phyloP scores from a whole-genome alignment of 768 basidiomycete genomes.

The Podaxis rugospora region DNA sequence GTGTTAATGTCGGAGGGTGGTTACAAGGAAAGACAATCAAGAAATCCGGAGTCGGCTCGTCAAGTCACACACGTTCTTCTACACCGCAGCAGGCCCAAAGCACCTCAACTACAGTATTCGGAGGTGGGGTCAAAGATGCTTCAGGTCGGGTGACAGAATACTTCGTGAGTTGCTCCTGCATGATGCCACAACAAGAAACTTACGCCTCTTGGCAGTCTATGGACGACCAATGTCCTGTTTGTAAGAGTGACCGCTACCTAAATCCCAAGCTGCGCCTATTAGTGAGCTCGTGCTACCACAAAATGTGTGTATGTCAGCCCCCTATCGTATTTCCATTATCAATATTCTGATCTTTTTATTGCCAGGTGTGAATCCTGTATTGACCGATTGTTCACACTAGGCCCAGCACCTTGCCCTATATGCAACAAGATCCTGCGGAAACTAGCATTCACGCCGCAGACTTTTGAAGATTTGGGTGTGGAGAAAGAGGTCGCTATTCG shows the following conservation, averaged over 20 bases:
- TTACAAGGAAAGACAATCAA: slow-evolving; percentile 73
- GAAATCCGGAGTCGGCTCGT: slow-evolving; percentile 51
- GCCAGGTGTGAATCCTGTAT: slow-evolving; percentile 97
- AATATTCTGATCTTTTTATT: slow-evolving; percentile 1
- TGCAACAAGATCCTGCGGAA: slow-evolving; percentile 87
- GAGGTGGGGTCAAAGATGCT: slow-evolving; percentile 82
- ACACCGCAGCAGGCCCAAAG: slow-evolving; percentile 66
- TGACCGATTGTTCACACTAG: slow-evolving; percentile 91
- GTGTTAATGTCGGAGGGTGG: slow-evolving; percentile 44
- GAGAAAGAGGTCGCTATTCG: slow-evolving; percentile 94
- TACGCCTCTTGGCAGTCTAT: slow-evolving; percentile 48
- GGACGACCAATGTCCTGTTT: slow-evolving; percentile 95
- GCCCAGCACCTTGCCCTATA: slow-evolving; percentile 94
- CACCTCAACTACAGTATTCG: slow-evolving; percentile 71
- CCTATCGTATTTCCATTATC: neutral
- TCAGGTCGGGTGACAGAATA: slow-evolving; percentile 80
- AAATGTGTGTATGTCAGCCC: slow-evolving; percentile 60
- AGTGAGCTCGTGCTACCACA: slow-evolving; percentile 97
- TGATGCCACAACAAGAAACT: neutral
- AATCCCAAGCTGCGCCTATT: slow-evolving; percentile 92
- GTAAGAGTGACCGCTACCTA: slow-evolving; percentile 93
- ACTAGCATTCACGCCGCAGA: slow-evolving; percentile 92
- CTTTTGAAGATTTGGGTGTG: slow-evolving; percentile 87
- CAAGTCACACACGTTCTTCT: slow-evolving; percentile 49
- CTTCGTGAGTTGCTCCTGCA: slow-evolving; percentile 48